These are phyloP conservation scores for Cladosporium sp. DNA, from an alignment of 2,329 filamentous ascomycete genomes.

Conservation along the genomic window DNA sequence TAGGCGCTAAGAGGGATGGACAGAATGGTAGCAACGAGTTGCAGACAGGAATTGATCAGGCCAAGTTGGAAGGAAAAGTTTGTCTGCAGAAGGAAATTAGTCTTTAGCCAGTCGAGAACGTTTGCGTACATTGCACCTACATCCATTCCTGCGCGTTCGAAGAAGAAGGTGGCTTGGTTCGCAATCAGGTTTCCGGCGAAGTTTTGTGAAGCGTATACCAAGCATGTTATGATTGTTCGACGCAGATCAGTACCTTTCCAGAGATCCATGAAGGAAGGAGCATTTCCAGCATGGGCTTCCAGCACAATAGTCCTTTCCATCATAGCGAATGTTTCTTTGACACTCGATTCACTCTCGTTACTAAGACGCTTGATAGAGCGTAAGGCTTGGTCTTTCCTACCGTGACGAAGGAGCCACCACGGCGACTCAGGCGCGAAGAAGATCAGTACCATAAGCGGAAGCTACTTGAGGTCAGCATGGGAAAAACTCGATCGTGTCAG, in stretches of 20 bases:
- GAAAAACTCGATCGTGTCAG: too few relatives aligned
- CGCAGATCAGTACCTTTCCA: conserved; percentile 75
- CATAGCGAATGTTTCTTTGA: conserved; percentile 83
- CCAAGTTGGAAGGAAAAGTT: conserved; percentile 44
- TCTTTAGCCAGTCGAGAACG: conserved; percentile 23
- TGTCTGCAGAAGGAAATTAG: conserved; percentile 38
- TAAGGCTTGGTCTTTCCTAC: conserved; percentile 62
- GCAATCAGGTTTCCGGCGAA: conserved; percentile 44
- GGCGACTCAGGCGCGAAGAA: conserved; percentile 60
- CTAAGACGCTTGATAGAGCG: conserved; percentile 60
- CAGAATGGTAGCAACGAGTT: conserved; percentile 76
- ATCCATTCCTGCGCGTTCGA: conserved; percentile 40
- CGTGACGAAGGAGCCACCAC: conserved; percentile 68
- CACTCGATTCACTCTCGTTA: conserved; percentile 65
- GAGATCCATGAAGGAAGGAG: conserved; percentile 74
- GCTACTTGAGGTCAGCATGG: not conserved
- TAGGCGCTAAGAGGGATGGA: conserved; percentile 73
- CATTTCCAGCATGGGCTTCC: conserved; percentile 69
- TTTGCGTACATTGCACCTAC: conserved; percentile 15
- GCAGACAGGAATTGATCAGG: conserved; percentile 57
- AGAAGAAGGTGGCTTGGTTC: conserved; percentile 48
- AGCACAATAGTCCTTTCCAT: conserved; percentile 85
- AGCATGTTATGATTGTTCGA: conserved; percentile 67
- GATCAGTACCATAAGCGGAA: conserved; percentile 60
- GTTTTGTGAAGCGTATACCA: conserved; percentile 48